Evolutionary conservation across 2,329 filamentous ascomycete species (phyloP).

Genomic region (Alternaria burnsii): DNA sequence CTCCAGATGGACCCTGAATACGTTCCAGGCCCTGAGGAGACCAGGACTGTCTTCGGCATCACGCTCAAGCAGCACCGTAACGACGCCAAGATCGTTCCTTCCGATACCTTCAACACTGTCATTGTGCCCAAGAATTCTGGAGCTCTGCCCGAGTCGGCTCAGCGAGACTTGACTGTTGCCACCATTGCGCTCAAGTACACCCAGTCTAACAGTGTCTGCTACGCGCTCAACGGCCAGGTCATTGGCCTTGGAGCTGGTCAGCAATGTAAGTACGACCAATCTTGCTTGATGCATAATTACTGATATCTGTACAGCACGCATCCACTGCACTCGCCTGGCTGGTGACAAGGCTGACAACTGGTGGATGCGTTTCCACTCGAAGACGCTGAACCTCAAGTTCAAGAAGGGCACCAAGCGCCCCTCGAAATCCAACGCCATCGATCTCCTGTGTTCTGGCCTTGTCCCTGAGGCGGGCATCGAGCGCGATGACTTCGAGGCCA

Average conservation of each 20-base stretch:
- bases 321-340: slow-evolving; percentile 96
- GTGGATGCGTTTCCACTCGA: slow-evolving; percentile 98
- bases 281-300: not conserved
- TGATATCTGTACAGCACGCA: slow-evolving; percentile 65
- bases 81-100: slow-evolving; percentile 83
- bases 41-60: slow-evolving; percentile 88
- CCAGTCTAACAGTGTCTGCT: slow-evolving; percentile 97
- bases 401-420: slow-evolving; percentile 97
- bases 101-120: slow-evolving; percentile 81
- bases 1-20: slow-evolving; percentile 93
- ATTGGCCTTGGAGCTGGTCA: slow-evolving; percentile 95
- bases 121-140: slow-evolving; percentile 83
- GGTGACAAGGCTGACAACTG: slow-evolving; percentile 99
- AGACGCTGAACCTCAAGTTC: slow-evolving; percentile 88
- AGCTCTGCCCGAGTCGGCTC: slow-evolving; percentile 78
- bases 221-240: slow-evolving; percentile 91
- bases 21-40: slow-evolving; percentile 76
- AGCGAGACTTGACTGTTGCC: slow-evolving; percentile 90
- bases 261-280: slow-evolving; percentile 65
- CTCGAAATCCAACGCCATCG: slow-evolving; percentile 98
- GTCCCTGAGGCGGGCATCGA: slow-evolving; percentile 85
- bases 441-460: slow-evolving; percentile 90
- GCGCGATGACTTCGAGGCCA: slow-evolving; percentile 82
- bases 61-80: slow-evolving; percentile 91
- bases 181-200: slow-evolving; percentile 99